Conservation (phyloP, 1,284 basidiomycete genomes). For the Ustilago sp. region DNA sequence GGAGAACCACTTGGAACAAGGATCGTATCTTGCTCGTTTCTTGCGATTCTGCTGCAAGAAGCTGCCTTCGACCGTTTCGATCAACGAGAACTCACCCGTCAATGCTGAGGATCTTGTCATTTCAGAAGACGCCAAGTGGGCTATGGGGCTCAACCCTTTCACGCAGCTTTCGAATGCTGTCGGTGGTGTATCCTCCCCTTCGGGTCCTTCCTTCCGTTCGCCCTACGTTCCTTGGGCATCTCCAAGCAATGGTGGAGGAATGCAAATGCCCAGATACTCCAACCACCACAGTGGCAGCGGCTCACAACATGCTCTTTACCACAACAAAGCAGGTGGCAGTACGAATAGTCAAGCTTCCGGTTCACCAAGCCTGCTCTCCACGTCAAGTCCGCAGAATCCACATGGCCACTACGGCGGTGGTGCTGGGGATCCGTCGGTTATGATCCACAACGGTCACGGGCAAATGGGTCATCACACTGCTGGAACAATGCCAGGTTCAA, state of each 20-base stretch:
- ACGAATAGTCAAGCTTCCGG: constrained; percentile 29
- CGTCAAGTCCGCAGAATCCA: constrained; percentile 20
- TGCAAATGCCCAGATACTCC: constrained; percentile 19
- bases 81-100: constrained; percentile 56
- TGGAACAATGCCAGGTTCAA: constrained; percentile 14
- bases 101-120: constrained; percentile 49
- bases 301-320: constrained; percentile 26
- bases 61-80: constrained; percentile 52
- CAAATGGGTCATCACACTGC: not conserved
- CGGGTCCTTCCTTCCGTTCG: constrained; percentile 18
- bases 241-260: constrained; percentile 16
- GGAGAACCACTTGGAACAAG: constrained; percentile 49
- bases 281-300: constrained; percentile 18
- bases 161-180: constrained; percentile 30
- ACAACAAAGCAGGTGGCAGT: constrained; percentile 20
- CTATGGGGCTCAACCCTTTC: constrained; percentile 49
- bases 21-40: constrained; percentile 48
- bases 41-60: constrained; percentile 54
- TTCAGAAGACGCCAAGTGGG: constrained; percentile 50
- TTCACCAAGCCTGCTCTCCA: constrained; percentile 36
- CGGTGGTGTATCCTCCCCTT: not conserved
- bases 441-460: constrained; percentile 31
- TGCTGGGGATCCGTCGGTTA: constrained; percentile 16
- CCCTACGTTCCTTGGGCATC: constrained; percentile 23
- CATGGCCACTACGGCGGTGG: constrained; percentile 14